Evolutionary conservation across 2,329 filamentous ascomycete genomes (phyloP).

Genomic region (Tolypocladium amazonense): DNA sequence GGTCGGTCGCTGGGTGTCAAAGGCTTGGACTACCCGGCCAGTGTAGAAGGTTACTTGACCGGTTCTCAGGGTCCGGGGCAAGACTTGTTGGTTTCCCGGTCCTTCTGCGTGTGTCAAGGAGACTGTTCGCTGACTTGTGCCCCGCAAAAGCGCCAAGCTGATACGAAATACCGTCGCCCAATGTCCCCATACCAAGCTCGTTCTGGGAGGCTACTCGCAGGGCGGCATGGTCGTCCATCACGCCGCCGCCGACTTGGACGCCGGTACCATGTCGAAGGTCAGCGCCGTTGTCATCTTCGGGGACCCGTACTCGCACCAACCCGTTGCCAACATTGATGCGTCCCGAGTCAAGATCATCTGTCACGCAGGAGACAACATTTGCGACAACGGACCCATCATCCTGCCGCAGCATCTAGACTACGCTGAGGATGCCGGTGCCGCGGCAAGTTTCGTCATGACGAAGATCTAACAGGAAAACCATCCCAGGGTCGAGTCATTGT

Average conservation of each 20-base stretch:
- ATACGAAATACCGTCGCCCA: slow-evolving; percentile 16
- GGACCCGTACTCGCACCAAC: slow-evolving; percentile 13
- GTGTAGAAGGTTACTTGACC: slow-evolving; percentile 13
- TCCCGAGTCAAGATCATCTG: slow-evolving; percentile 12
- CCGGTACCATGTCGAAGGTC: slow-evolving; percentile 12
- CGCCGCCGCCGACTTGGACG: slow-evolving; percentile 12
- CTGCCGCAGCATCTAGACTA: slow-evolving; percentile 16
- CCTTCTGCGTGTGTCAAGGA: neutral
- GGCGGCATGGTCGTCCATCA: slow-evolving; percentile 16
- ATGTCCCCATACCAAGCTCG: slow-evolving; percentile 13
- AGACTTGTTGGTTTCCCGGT: slow-evolving; percentile 11
- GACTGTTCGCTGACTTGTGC: neutral
- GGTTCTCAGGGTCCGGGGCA: slow-evolving; percentile 9
- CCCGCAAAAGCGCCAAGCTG: slow-evolving; percentile 19
- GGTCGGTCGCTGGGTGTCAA: slow-evolving; percentile 11
- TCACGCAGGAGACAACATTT: slow-evolving; percentile 18
- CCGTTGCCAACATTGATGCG: slow-evolving; percentile 11
- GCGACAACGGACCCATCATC: slow-evolving; percentile 16
- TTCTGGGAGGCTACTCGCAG: slow-evolving; percentile 17
- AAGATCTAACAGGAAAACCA: neutral
- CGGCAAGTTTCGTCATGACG: slow-evolving; percentile 12
- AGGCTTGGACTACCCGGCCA: slow-evolving; percentile 17
- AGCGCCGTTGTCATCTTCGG: slow-evolving; percentile 21
- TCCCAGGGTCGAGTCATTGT: neutral
- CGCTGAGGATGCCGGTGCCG: slow-evolving; percentile 9